Conservation (phyloP, 805 yeast genomes). For the Myxozyma geophila region DNA sequence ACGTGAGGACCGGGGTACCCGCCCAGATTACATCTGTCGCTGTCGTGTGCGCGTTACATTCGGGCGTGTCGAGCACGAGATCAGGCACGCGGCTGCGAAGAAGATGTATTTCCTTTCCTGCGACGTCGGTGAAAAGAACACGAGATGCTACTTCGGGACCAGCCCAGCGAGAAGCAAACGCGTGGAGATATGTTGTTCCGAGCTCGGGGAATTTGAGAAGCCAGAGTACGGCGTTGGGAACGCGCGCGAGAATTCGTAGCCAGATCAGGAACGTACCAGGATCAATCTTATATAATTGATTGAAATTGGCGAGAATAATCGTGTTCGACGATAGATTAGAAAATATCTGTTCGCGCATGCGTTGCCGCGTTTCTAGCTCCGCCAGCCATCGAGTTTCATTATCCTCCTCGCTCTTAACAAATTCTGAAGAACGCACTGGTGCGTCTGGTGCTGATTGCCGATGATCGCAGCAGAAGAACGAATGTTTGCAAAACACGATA, state of each 20-base stretch:
- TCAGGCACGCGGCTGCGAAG: slow-evolving; percentile 44
- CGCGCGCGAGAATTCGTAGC: slow-evolving; percentile 40
- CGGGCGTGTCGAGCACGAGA: slow-evolving; percentile 45
- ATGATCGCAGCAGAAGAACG: slow-evolving; percentile 46
- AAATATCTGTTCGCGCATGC: slow-evolving; percentile 39
- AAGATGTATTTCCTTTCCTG: slow-evolving; percentile 43
- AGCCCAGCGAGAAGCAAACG: slow-evolving; percentile 42
- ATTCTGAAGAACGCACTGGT: background rate
- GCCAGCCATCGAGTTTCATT: slow-evolving; percentile 35
- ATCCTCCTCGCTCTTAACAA: background rate
- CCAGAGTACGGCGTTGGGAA: slow-evolving; percentile 44
- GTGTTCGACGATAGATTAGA: slow-evolving; percentile 40
- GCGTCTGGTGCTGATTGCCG: slow-evolving; percentile 43
- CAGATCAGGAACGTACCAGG: slow-evolving; percentile 42
- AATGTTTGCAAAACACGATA: slow-evolving; percentile 41
- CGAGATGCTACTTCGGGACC: slow-evolving; percentile 36
- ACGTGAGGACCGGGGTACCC: slow-evolving; percentile 44
- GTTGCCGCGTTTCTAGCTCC: slow-evolving; percentile 36
- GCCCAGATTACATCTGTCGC: slow-evolving; percentile 46
- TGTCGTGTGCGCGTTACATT: slow-evolving; percentile 47
- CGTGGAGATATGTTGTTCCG: slow-evolving; percentile 39
- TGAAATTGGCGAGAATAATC: slow-evolving; percentile 43
- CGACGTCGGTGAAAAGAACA: slow-evolving; percentile 44
- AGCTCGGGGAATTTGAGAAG: slow-evolving; percentile 44
- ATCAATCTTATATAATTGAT: slow-evolving; percentile 45